These are phyloP conservation scores for Aspergillus homomorphus DNA, from an alignment of 495 filamentous ascomycete genomes.

Conservation along the genomic window DNA sequence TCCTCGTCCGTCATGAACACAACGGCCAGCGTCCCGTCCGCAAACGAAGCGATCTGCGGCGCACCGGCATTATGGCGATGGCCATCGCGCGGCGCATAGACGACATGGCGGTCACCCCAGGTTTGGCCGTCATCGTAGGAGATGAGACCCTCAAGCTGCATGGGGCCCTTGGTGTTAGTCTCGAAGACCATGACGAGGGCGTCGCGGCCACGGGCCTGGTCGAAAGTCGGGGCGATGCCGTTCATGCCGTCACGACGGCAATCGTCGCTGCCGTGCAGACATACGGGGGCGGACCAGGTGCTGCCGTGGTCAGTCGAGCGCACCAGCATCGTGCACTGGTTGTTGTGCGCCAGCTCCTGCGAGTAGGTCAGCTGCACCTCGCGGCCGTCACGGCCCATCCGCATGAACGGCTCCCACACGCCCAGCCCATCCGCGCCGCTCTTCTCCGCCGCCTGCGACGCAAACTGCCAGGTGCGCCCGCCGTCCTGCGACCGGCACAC, in stretches of 20 bases:
- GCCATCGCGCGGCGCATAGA: slow-evolving; percentile 40
- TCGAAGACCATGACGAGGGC: slow-evolving; percentile 59
- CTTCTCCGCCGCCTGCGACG: slow-evolving; percentile 50
- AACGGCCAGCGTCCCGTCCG: slow-evolving; percentile 53
- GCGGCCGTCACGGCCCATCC: slow-evolving; percentile 40
- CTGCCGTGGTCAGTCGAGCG: slow-evolving; percentile 52
- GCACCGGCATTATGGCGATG: slow-evolving; percentile 52
- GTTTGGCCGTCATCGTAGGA: slow-evolving; percentile 56
- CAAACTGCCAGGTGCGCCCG: slow-evolving; percentile 51
- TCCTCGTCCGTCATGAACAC: slow-evolving; percentile 66
- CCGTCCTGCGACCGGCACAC: slow-evolving; percentile 55
- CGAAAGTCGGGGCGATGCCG: slow-evolving; percentile 45
- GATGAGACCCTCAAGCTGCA: slow-evolving; percentile 53
- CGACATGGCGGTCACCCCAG: slow-evolving; percentile 50
- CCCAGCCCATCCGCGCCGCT: slow-evolving; percentile 37
- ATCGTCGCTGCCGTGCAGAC: slow-evolving; percentile 45
- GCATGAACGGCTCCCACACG: slow-evolving; percentile 62
- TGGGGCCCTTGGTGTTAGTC: slow-evolving; percentile 47
- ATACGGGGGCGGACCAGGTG: slow-evolving; percentile 46
- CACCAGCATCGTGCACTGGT: slow-evolving; percentile 60
- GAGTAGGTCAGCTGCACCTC: slow-evolving; percentile 59
- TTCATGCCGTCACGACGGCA: slow-evolving; percentile 59
- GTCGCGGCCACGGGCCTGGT: slow-evolving; percentile 41
- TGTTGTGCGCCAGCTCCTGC: slow-evolving; percentile 49
- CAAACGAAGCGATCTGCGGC: slow-evolving; percentile 55